These are phyloP conservation scores for Hypericum androsaemum DNA, from an alignment of 345 rosid genomes.

Conservation along the genomic window DNA sequence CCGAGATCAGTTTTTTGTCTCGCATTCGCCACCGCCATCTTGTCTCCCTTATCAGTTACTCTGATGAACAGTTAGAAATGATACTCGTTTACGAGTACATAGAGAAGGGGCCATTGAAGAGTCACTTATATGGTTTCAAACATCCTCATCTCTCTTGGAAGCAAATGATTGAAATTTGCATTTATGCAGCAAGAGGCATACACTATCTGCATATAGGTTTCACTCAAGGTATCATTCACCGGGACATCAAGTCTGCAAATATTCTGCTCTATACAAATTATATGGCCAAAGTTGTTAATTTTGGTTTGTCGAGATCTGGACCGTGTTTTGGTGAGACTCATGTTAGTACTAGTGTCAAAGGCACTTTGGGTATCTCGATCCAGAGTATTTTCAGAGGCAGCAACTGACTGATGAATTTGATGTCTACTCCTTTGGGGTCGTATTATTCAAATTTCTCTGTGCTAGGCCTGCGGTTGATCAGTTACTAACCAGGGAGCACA, in stretches of 20 bases:
- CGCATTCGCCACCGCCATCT: conserved; percentile 89
- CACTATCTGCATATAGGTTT: conserved; percentile 96
- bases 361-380: conserved; percentile 97
- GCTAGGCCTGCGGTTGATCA: conserved; percentile 96
- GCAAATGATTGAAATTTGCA: conserved; percentile 79
- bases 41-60: conserved; percentile 81
- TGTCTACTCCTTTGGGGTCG: conserved; percentile 88
- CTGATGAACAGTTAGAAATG: conserved; percentile 95
- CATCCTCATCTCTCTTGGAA: conserved; percentile 74
- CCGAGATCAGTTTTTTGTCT: conserved; percentile 70
- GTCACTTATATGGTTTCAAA: conserved; percentile 60
- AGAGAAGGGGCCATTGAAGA: conserved; percentile 88
- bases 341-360: conserved; percentile 92
- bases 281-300: conserved; percentile 86
- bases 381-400: conserved; percentile 89
- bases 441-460: conserved; percentile 85
- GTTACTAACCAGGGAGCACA: conserved; percentile 80
- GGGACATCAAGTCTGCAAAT: conserved; percentile 90
- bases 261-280: conserved; percentile 59
- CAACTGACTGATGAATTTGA: conserved; percentile 93
- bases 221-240: conserved; percentile 86
- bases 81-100: conserved; percentile 85
- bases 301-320: conserved; percentile 92
- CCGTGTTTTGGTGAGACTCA: conserved; percentile 89
- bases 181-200: conserved; percentile 88